phyloP scores from a whole-genome alignment of 495 filamentous ascomycete genomes.

The Halenospora varia region DNA sequence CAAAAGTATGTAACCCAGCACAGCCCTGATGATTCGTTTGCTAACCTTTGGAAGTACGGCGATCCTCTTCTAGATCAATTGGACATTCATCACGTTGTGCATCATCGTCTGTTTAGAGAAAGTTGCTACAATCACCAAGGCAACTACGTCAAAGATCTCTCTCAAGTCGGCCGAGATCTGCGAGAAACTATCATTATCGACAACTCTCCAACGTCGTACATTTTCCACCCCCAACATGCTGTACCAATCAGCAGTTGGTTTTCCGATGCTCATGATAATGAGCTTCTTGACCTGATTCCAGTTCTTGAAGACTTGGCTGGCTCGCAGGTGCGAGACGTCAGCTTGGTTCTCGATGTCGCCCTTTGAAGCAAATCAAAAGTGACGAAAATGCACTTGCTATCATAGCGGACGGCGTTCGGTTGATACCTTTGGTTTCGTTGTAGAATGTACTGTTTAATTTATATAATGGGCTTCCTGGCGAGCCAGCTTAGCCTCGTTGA shows the following conservation, averaged over 20 bases:
- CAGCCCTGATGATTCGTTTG: constrained; percentile 11
- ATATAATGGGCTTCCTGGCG: constrained; percentile 26
- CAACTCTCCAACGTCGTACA: constrained; percentile 98
- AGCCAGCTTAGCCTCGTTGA: constrained; percentile 13
- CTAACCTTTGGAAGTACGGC: constrained; percentile 63
- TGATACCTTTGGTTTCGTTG: constrained; percentile 30
- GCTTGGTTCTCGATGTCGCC: constrained; percentile 93
- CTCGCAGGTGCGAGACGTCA: constrained; percentile 86
- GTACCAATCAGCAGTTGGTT: constrained; percentile 99
- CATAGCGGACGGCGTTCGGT: constrained; percentile 49
- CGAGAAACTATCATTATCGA: constrained; percentile 99
- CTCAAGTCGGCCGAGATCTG: constrained; percentile 92
- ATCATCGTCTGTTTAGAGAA: constrained; percentile 94
- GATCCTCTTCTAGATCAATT: constrained; percentile 95
- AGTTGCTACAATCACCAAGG: constrained; percentile 99
- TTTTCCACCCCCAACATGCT: constrained; percentile 98
- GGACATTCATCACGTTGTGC: constrained; percentile 95
- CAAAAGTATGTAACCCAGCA: constrained; percentile 65
- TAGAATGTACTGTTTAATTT: constrained; percentile 32
- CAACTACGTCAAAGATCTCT: constrained; percentile 99
- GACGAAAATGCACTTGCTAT: constrained; percentile 32
- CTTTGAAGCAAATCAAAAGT: constrained; percentile 51
- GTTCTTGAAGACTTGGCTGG: constrained; percentile 96
- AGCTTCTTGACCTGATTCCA: constrained; percentile 95
- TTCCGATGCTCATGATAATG: constrained; percentile 99